Percentiles rank a stretch among this genome's conserved stretches.
phyloP scores from a whole-genome alignment of 495 filamentous ascomycete genomes.

The Trichodelitschia bisporula region DNA sequence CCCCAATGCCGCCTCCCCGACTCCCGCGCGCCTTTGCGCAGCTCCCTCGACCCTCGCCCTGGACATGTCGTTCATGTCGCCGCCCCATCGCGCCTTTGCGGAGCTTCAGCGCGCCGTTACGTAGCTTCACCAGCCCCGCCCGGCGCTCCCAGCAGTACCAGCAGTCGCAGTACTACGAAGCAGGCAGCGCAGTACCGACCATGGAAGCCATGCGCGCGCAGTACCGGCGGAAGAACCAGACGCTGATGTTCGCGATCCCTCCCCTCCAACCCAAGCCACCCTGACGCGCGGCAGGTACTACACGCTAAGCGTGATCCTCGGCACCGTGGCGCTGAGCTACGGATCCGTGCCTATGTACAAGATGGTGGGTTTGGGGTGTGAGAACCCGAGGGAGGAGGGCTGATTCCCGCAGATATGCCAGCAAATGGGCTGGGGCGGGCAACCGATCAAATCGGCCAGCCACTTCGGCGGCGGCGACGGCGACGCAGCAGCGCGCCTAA shows the following conservation, averaged over 20 bases:
- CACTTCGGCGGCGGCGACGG: constrained; percentile 31
- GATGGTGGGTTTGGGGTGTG: too few species aligned
- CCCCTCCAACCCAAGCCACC: background rate
- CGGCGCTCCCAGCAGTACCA: constrained; percentile 7
- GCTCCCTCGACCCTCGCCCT: constrained; percentile 1
- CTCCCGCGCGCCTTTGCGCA: constrained; percentile 3
- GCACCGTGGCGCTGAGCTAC: constrained; percentile 78
- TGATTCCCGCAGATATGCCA: constrained; percentile 97
- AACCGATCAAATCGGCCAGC: constrained; percentile 58
- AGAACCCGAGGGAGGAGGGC: too few species aligned
- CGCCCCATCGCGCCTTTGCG: background rate
- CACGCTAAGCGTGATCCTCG: constrained; percentile 61
- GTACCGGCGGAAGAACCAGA: constrained; percentile 31
- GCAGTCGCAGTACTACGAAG: too few species aligned
- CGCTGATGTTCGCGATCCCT: constrained; percentile 23
- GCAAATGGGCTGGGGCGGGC: constrained; percentile 85
- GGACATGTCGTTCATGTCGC: constrained; percentile 9
- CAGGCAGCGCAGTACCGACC: constrained; percentile 17
- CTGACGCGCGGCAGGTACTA: constrained; percentile 37
- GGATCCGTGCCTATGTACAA: constrained; percentile 95
- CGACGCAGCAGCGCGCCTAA: constrained; percentile 47
- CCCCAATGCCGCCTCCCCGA: background rate
- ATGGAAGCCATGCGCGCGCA: constrained; percentile 30
- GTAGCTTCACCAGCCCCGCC: constrained; percentile 9
- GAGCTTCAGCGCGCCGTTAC: constrained; percentile 1